These are phyloP conservation scores for Aspergillus sp. DNA, from an alignment of 2,329 filamentous ascomycete genomes.

Conservation along the genomic window DNA sequence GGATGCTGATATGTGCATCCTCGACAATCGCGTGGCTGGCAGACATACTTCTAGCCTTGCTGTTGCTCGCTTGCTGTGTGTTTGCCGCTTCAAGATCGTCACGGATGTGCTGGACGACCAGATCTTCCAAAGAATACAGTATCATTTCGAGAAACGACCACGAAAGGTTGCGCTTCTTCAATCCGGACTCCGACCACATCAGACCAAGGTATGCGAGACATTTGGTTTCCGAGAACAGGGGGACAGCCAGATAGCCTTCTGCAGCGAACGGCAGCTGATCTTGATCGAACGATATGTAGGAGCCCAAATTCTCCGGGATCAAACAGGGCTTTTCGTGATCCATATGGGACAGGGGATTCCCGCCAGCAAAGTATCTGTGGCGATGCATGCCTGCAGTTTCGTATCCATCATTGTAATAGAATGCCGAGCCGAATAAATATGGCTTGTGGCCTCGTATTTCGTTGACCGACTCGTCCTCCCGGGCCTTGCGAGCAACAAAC, in stretches of 20 bases:
- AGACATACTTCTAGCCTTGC: conserved; percentile 26
- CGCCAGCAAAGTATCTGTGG: conserved; percentile 66
- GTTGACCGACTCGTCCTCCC: conserved; percentile 62
- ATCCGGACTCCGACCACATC: conserved; percentile 68
- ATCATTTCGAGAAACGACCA: conserved; percentile 70
- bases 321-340: conserved; percentile 71
- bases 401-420: conserved; percentile 65
- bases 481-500: conserved; percentile 66
- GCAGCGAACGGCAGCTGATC: conserved; percentile 62
- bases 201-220: conserved; percentile 71
- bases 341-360: conserved; percentile 68
- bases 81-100: conserved; percentile 54
- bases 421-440: conserved; percentile 65
- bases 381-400: conserved; percentile 55
- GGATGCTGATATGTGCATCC: conserved; percentile 48
- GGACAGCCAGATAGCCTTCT: conserved; percentile 68
- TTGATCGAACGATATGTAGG: conserved; percentile 61
- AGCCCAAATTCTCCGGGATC: conserved; percentile 62
- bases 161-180: conserved; percentile 56
- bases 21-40: conserved; percentile 23
- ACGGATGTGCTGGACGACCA: conserved; percentile 61
- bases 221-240: conserved; percentile 65
- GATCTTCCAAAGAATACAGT: conserved; percentile 67
- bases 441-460: conserved; percentile 62
- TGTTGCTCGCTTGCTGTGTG: conserved; percentile 24